Conservation (phyloP, 225 moss, liverwort and hornwort genomes). For the Neckera pumila region DNA sequence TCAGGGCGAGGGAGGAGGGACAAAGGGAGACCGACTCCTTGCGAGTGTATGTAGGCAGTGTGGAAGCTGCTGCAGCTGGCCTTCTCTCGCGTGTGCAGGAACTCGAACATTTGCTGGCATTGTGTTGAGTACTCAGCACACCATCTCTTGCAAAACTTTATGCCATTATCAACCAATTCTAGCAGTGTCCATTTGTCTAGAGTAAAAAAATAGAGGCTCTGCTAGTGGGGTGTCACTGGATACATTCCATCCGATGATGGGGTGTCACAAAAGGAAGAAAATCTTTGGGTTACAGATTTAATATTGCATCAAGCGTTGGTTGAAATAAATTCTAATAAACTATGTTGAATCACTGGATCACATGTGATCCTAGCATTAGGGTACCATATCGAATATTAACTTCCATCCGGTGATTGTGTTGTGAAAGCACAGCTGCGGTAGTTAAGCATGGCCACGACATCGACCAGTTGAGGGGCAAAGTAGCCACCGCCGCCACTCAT, state of each 20-base stretch:
- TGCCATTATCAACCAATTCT: not conserved
- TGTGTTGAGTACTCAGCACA: conserved; percentile 41
- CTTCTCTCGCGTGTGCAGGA: conserved; percentile 72
- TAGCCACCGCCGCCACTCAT: conserved; percentile 53
- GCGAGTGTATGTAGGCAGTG: conserved; percentile 63
- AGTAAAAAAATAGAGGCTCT: not conserved
- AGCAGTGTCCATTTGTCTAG: not conserved
- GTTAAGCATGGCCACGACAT: conserved; percentile 52
- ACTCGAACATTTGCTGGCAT: conserved; percentile 63
- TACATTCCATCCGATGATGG: not conserved
- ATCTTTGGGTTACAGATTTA: not conserved
- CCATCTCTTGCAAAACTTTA: not conserved
- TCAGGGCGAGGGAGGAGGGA: conserved; percentile 70
- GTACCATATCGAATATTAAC: not conserved
- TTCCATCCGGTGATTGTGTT: not conserved
- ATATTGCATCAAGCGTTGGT: not conserved
- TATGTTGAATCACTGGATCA: not conserved
- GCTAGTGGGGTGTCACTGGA: not conserved
- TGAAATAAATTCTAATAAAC: not conserved
- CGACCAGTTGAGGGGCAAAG: conserved; percentile 65
- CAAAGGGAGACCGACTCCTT: conserved; percentile 63
- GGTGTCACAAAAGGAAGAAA: not conserved
- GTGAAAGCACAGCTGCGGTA: conserved; percentile 32
- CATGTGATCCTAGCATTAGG: not conserved
- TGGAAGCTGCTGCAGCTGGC: conserved; percentile 74